Evolutionary conservation across 2,329 filamentous ascomycete genomes (phyloP), one percentile per base, ranked within the genome.

Genomic region (Aschersonia sp.): DNA sequence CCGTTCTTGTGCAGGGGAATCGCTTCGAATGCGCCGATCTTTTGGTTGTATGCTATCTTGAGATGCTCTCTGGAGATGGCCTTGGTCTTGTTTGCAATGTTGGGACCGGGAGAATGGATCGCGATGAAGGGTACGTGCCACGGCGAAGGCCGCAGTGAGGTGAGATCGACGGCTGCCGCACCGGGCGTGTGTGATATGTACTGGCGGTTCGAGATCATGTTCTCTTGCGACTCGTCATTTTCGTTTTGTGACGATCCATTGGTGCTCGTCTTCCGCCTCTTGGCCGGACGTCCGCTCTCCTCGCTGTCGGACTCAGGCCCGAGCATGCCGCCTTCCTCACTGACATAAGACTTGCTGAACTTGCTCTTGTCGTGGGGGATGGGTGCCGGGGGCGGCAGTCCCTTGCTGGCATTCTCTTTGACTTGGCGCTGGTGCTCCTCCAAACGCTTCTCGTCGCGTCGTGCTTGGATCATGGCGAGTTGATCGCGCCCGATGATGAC

Each of bases 51-150:
- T 44, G 75, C 69, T 54, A 91, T 86, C 56, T 80, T 82, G 45
- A 86, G 69, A 60, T 91, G 85, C 55, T 83, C 70, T 51, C 84
- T 72, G 3, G 85, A 89, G 48, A 89, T 89, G 46, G 75, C 77
- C 58, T 84, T 85, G 46, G 84, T 85, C 52, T 75, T 78, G 51
- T 63, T 70, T 3, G 78, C 75, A 51, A 78, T 77, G 45, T 77
- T 70, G 4, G 75, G 75, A 2, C 75, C 75, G 0, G 78, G 79
- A 3, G 84, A 85, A 60, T 89, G 85, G 43, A 89, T 85, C 35
- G 78, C 78, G 45, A 89, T 73, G 50, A 85, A 74, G 3, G 82
- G 79, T 48, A 80, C 76, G 49, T 80, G 73, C 51, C 75, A 64
- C 0, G 78, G 77, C 30, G 78, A 77, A 1, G 81, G 79, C 4